Conservation (phyloP, 768 basidiomycete species). For the Auricularia sp. region DNA sequence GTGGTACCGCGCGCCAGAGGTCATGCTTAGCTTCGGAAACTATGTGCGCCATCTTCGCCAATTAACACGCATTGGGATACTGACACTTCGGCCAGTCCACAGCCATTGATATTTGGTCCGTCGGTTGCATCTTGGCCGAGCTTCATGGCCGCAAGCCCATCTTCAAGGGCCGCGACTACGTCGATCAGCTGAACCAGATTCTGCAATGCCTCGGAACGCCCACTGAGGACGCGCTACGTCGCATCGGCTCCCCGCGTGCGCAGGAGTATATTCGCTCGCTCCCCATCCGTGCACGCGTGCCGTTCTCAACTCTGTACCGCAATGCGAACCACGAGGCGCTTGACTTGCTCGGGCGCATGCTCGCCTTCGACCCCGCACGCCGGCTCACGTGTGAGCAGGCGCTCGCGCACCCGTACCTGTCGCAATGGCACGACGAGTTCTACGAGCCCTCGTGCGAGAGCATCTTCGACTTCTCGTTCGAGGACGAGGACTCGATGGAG, state of each 20-base stretch:
- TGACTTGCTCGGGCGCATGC: conserved; percentile 82
- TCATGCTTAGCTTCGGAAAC: conserved; percentile 34
- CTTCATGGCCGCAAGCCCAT: conserved; percentile 91
- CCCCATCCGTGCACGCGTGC: conserved; percentile 91
- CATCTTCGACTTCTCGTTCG: conserved; percentile 87
- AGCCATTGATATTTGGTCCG: conserved; percentile 91
- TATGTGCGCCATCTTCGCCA: conserved; percentile 23
- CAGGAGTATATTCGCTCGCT: conserved; percentile 98
- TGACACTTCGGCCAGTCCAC: conserved; percentile 46
- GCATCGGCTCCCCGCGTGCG: conserved; percentile 91
- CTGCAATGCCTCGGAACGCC: conserved; percentile 96
- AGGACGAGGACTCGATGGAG: conserved; percentile 91
- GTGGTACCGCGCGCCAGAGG: conserved; percentile 39
- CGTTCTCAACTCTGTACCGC: conserved; percentile 86
- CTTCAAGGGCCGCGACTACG: conserved; percentile 96
- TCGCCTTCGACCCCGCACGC: conserved; percentile 94
- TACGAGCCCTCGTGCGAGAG: conserved; percentile 81
- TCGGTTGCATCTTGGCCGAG: conserved; percentile 92
- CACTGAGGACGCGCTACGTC: conserved; percentile 88
- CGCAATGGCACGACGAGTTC: conserved; percentile 96
- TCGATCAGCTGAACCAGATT: conserved; percentile 97
- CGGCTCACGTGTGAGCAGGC: conserved; percentile 96
- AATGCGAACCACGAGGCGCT: conserved; percentile 89
- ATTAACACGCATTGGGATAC: conserved; percentile 12
- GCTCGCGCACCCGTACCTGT: conserved; percentile 85